Conservation (phyloP, 1,139 yeast species). For the Scheffersomyces illinoinensis region DNA sequence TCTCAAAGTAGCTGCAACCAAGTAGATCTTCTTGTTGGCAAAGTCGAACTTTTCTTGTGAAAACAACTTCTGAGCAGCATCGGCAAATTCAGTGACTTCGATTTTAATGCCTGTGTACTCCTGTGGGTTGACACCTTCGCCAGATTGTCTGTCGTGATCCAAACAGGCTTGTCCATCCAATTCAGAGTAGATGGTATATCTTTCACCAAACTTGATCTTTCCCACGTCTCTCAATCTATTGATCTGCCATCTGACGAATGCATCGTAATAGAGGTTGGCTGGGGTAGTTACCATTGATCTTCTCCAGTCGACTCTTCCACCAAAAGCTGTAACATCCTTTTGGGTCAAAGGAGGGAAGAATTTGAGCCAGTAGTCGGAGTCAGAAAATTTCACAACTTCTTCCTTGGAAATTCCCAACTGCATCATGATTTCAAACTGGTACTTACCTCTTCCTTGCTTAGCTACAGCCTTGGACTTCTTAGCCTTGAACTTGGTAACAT, state of each 20-base stretch:
- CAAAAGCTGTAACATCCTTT: conserved; percentile 76
- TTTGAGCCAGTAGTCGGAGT: conserved; percentile 83
- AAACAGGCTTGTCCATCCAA: conserved; percentile 99
- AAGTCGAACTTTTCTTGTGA: conserved; percentile 46
- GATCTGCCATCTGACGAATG: conserved; percentile 96
- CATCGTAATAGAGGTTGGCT: conserved; percentile 91
- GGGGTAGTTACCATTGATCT: conserved; percentile 95
- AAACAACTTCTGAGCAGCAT: conserved; percentile 53
- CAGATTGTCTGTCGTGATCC: conserved; percentile 97
- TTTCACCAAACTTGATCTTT: conserved; percentile 95
- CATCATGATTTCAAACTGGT: conserved; percentile 93
- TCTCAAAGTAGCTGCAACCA: conserved; percentile 96
- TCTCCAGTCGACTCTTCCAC: conserved; percentile 98
- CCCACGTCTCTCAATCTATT: conserved; percentile 82
- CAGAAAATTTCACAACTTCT: conserved; percentile 85
- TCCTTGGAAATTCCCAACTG: conserved; percentile 85
- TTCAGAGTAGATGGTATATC: conserved; percentile 96
- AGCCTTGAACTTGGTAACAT: conserved; percentile 86
- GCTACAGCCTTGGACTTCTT: conserved; percentile 92
- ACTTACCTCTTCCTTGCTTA: conserved; percentile 90
- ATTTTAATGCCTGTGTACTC: conserved; percentile 95
- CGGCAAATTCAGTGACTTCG: conserved; percentile 60
- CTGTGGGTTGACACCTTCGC: conserved; percentile 97
- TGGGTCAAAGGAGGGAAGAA: conserved; percentile 91
- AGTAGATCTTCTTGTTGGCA: conserved; percentile 62